These are phyloP conservation scores for Ogataea nakhonphanomensis DNA, from an alignment of 805 yeast genomes.

Conservation along the genomic window DNA sequence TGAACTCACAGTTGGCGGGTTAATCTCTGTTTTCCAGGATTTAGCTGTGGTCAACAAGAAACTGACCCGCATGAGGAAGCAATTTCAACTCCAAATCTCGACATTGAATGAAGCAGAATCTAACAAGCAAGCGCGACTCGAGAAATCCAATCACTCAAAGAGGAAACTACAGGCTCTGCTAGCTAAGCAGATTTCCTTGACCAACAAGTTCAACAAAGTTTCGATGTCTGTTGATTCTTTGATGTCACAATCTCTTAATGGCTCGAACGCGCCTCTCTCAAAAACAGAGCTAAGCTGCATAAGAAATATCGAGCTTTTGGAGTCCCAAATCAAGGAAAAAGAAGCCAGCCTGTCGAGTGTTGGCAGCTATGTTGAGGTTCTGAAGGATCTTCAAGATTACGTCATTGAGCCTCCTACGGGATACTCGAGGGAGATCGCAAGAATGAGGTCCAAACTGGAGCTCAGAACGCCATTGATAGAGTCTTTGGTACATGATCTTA, in stretches of 20 bases:
- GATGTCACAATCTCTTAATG: constrained; percentile 4
- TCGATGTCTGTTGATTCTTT: constrained; percentile 9
- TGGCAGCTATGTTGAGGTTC: constrained; percentile 8
- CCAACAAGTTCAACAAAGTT: constrained; percentile 17
- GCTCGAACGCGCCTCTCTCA: constrained; percentile 20
- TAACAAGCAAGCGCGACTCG: constrained; percentile 6
- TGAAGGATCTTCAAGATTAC: constrained; percentile 19
- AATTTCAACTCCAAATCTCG: constrained; percentile 27
- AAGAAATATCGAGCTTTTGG: constrained; percentile 21
- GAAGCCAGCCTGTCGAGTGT: constrained; percentile 3
- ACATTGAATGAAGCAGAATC: constrained; percentile 18
- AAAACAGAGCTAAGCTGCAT: constrained; percentile 25
- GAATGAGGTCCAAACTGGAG: constrained; percentile 21
- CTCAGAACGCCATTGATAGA: constrained; percentile 5
- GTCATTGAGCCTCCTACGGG: constrained; percentile 6
- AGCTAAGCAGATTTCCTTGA: constrained; percentile 29
- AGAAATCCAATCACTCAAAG: constrained; percentile 1
- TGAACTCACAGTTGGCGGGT: constrained; percentile 17
- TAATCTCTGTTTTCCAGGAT: constrained; percentile 19
- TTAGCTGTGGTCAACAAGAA: constrained; percentile 18
- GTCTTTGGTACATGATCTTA: constrained; percentile 8
- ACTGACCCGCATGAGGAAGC: constrained; percentile 18
- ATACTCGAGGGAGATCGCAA: constrained; percentile 10
- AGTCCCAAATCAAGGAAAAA: constrained; percentile 8
- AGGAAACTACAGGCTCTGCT: constrained; percentile 23